Conservation (phyloP, 2,329 filamentous ascomycete species). For the Colletotrichum caudatum region DNA sequence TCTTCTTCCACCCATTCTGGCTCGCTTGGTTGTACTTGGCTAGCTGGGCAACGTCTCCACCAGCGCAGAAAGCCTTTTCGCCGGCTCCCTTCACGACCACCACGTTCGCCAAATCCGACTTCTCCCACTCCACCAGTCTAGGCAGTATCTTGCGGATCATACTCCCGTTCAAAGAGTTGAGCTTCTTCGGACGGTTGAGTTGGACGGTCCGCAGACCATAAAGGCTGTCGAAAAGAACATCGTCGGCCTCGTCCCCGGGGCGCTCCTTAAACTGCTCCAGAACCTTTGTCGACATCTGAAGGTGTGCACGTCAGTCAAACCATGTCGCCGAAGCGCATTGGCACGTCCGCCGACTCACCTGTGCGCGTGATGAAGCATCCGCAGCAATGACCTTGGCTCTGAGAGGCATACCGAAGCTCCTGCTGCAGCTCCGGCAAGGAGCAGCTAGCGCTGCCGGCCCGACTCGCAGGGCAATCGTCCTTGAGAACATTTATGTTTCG, state of each 20-base stretch:
- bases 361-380: conserved; percentile 38
- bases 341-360: conserved; percentile 24
- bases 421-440: conserved; percentile 57
- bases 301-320: background rate
- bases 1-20: conserved; percentile 76
- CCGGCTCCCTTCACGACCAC: conserved; percentile 93
- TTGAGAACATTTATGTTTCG: conserved; percentile 67
- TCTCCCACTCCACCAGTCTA: conserved; percentile 90
- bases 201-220: conserved; percentile 93
- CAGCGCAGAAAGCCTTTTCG: conserved; percentile 87
- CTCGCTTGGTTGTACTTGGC: conserved; percentile 79
- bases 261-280: conserved; percentile 63
- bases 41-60: conserved; percentile 87
- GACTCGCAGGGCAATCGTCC: conserved; percentile 65
- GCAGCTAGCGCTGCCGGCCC: conserved; percentile 62
- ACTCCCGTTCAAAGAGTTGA: conserved; percentile 91
- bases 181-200: conserved; percentile 91
- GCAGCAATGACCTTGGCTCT: conserved; percentile 76
- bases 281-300: conserved; percentile 53
- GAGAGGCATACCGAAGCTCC: conserved; percentile 76
- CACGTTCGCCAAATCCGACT: conserved; percentile 93
- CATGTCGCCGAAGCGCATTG: background rate
- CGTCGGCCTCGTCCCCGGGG: conserved; percentile 80
- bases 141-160: conserved; percentile 97
- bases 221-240: conserved; percentile 90